Percentiles rank a stretch among this genome's conserved stretches.
Conservation (phyloP, 306 rosid genomes). For the Glycine tomentella region DNA sequence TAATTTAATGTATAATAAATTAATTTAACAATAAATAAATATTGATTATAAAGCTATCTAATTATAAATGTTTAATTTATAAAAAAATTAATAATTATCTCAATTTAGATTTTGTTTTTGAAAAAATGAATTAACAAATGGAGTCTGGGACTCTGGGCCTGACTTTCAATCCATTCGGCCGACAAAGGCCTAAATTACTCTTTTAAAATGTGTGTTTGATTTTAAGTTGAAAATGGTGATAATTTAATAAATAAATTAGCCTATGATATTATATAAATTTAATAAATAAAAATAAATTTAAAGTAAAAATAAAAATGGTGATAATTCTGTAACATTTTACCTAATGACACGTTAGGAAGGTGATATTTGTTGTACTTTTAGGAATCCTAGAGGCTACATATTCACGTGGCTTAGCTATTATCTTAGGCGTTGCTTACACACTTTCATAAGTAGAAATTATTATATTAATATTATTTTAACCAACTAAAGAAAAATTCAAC, state of each 20-base stretch:
- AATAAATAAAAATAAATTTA: no score
- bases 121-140: background rate
- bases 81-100: background rate
- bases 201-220: background rate
- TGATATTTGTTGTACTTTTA: background rate
- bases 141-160: background rate
- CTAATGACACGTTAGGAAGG: no score
- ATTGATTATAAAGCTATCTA: no score
- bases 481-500: background rate
- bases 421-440: background rate
- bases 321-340: no score
- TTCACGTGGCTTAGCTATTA: constrained; percentile 37
- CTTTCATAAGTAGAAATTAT: background rate
- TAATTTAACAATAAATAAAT: no score
- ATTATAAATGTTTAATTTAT: no score
- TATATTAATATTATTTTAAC: background rate
- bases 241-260: no score
- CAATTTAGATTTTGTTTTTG: background rate
- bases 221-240: no score
- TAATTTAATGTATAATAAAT: no score
- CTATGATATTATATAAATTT: no score
- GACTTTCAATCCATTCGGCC: background rate
- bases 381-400: background rate
- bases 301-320: no score
- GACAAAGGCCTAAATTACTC: constrained; percentile 29